Percentiles rank a stretch among this genome's conserved stretches.
Conservation (phyloP, 2,329 filamentous ascomycete genomes). For the Reticulascus tulasneorum region DNA sequence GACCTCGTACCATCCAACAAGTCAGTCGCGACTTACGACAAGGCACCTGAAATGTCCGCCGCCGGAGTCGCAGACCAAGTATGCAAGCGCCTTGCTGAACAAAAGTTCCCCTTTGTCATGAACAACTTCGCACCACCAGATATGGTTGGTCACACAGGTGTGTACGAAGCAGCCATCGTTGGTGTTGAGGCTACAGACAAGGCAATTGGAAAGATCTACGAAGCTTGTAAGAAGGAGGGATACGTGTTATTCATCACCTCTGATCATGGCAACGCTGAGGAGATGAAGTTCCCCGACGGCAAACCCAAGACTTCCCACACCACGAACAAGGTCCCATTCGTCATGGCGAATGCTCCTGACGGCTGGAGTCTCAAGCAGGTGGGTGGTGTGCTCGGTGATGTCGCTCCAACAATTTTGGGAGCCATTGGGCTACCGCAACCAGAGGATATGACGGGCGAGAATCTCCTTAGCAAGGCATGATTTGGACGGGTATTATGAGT, state of each 20-base stretch:
- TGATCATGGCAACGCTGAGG: conserved; percentile 97
- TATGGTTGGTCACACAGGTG: conserved; percentile 98
- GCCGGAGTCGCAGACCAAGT: conserved; percentile 87
- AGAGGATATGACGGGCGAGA: conserved; percentile 85
- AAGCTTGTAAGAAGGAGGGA: conserved; percentile 87
- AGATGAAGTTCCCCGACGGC: conserved; percentile 95
- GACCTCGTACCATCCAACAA: conserved; percentile 84
- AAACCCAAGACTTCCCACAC: conserved; percentile 98
- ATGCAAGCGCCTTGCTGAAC: conserved; percentile 77
- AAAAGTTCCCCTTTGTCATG: conserved; percentile 95
- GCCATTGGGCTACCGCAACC: conserved; percentile 90
- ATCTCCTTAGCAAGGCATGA: conserved; percentile 68
- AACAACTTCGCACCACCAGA: conserved; percentile 99
- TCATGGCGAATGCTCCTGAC: conserved; percentile 94
- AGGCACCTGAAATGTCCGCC: conserved; percentile 93
- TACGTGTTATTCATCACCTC: conserved; percentile 95
- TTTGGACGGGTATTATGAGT: neutral
- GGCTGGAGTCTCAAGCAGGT: conserved; percentile 75
- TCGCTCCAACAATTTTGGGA: conserved; percentile 88
- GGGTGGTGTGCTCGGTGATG: conserved; percentile 90
- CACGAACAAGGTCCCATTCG: conserved; percentile 93
- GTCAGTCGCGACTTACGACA: conserved; percentile 87
- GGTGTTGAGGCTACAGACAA: conserved; percentile 84
- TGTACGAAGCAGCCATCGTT: conserved; percentile 89
- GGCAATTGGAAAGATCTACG: conserved; percentile 88